Base-by-base conservation (phyloP, 805 yeast species). In the Metschnikowia drakensbergensis region DNA sequence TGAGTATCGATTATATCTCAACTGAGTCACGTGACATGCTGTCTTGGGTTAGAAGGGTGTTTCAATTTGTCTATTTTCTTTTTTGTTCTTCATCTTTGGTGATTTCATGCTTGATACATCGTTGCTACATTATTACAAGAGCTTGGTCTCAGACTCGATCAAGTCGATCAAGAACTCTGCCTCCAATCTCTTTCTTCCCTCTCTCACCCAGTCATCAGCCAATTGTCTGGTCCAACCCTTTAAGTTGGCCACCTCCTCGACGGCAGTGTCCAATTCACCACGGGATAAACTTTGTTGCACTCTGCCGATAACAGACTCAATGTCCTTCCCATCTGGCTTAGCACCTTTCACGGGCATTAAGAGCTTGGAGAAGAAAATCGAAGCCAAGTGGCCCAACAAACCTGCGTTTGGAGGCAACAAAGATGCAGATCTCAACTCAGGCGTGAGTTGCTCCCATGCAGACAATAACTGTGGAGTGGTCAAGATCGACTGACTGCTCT, bases 371-470 rank as follows among this genome's bases (percentile, higher is more conserved):
- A 91, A 86, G 6, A 89, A 48, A 55, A 77, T 75, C 13, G 98
- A 91, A 5, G 95, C 79, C 37, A 90, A 66, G 67, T 94, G 97
- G 29, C 97, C 98, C 58, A 92, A 79, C 47, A 94, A 79, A 62
- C 99, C 99, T 26, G 99, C 96, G 62, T 92, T 88, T 58, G 95
- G 96, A 47, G 98, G 97, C 53, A 91, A 79, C 58, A 94, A 72
- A 4, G 97, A 83, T 6, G 95, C 91, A 29, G 89, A 81, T 67
- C 96, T 84, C 63, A 94, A 80, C 69, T 92, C 96, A 11, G 95
- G 94, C 23, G 79, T 83, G 51, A 94, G 76, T 46, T 83, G 71
- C 54, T 82, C 80, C 88, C 96, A 88, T 60, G 96, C 82, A 36
- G 86, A 75, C 52, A 85, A 77, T 40, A 90, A 75, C 69, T 90